Base-by-base conservation (phyloP, 176 grass and related monocot genomes). In the Cymbopogon citratus region DNA sequence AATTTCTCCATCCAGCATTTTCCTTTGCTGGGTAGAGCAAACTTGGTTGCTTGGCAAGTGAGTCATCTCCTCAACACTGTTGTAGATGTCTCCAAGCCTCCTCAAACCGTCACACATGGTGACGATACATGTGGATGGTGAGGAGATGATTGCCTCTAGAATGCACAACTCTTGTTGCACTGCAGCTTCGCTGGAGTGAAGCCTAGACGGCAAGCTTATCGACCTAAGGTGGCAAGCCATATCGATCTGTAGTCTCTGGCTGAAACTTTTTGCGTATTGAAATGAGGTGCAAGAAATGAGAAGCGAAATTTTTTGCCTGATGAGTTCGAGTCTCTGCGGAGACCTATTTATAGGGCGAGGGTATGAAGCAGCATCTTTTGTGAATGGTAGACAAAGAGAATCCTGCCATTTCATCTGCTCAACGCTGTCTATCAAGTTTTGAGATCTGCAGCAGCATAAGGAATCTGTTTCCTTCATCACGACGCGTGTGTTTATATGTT, bases 171-270 rank as follows among this genome's bases (percentile, higher is more conserved):
- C 66, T 44, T 90, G 48, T 63, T 93, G 78, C 4, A 87, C 35
- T 34, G 44, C 72, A 13, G 80, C 11, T 6, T 84, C 33, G 7
- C 65, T 67, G n/a, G 85, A 81, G 46, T 80, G 43, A 63, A 78
- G 74, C 14, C 78, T 87, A 1, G 87, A 84, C 12, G 91, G 87
- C 74, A 70, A 56, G 31, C 87, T 93, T 66, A 80, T 26, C 41
- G 91, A 90, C 61, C 85, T 89, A 26, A 75, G 34, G 76, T 90
- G 87, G 74, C 36, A 81, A 78, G 77, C 84, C 90, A 89, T 80
- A 40, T 78, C 45, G 52, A 57, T 74, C 12, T 64, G 77, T 52
- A 43, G 16, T 71, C 40, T 29, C 40, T 29, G 70, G 48, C 66
- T 83, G 46, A 13, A 71, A 54, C 80, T 78, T 87, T 39, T 69